These are phyloP conservation scores for Vanilla planifolia DNA, from an alignment of 106 monocot genomes.

Conservation along the genomic window DNA sequence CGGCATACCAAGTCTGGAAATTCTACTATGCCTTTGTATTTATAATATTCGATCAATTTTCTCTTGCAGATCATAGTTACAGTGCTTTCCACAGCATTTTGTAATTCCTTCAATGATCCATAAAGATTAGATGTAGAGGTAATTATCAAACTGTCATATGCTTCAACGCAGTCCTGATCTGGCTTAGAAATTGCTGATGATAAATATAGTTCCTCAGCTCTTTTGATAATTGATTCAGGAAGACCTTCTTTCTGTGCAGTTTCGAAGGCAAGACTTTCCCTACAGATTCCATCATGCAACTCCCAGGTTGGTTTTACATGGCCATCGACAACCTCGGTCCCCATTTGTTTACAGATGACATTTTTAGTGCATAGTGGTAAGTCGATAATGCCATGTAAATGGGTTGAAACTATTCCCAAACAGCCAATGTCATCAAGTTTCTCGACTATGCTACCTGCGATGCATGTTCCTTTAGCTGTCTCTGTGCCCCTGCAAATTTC, in stretches of 20 bases:
- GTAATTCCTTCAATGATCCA: slow-evolving; percentile 12
- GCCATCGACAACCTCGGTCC: slow-evolving; percentile 48
- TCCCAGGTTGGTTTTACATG: slow-evolving; percentile 67
- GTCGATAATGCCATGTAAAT: slow-evolving; percentile 92
- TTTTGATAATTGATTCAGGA: slow-evolving; percentile 47
- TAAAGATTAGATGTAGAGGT: background rate
- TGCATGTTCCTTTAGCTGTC: slow-evolving; percentile 95
- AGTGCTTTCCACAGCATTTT: slow-evolving; percentile 52
- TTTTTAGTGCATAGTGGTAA: slow-evolving; percentile 60
- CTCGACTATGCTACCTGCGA: slow-evolving; percentile 94
- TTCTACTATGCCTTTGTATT: slow-evolving; percentile 38
- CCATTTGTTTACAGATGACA: slow-evolving; percentile 74
- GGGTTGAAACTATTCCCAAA: slow-evolving; percentile 89
- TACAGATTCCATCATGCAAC: slow-evolving; percentile 70
- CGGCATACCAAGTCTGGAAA: slow-evolving; percentile 44
- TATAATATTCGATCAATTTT: slow-evolving; percentile 56
- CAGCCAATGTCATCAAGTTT: slow-evolving; percentile 73
- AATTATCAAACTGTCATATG: slow-evolving; percentile 5
- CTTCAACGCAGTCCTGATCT: slow-evolving; percentile 5
- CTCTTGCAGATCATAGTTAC: slow-evolving; percentile 55
- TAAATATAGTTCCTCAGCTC: slow-evolving; percentile 81
- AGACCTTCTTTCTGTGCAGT: slow-evolving; percentile 81
- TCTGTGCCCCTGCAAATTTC: slow-evolving; percentile 98
- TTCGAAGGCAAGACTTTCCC: slow-evolving; percentile 95
- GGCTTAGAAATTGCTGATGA: slow-evolving; percentile 2